These are phyloP conservation scores for Neurospora discreta DNA, from an alignment of 495 filamentous ascomycete species.

Conservation along the genomic window DNA sequence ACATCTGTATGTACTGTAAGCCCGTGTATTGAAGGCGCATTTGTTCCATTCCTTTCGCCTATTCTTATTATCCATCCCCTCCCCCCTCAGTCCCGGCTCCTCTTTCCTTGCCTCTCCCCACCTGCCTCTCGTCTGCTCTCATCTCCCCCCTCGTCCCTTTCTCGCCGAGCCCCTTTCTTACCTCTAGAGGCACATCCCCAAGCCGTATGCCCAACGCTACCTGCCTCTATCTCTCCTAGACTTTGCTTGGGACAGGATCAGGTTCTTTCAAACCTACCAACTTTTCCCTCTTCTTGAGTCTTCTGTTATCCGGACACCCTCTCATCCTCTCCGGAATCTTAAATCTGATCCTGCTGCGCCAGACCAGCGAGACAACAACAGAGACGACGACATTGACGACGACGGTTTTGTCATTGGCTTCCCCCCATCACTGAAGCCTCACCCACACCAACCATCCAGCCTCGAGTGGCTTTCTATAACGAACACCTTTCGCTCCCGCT, in stretches of 20 bases:
- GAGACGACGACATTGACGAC: not conserved
- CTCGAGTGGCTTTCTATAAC: not conserved
- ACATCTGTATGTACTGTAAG: not conserved
- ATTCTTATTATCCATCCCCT: not conserved
- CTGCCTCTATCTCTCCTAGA: not conserved
- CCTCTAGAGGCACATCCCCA: not conserved
- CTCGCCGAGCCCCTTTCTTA: not conserved
- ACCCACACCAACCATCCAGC: not conserved
- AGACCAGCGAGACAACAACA: not conserved
- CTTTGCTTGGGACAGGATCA: not conserved
- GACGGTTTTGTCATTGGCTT: not conserved
- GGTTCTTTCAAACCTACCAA: not conserved
- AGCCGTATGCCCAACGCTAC: not conserved
- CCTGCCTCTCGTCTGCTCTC: not conserved
- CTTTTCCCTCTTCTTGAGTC: not conserved
- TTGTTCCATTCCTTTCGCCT: not conserved
- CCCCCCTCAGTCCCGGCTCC: not conserved
- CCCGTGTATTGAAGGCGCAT: not conserved
- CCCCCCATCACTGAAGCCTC: not conserved
- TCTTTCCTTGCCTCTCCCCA: not conserved
- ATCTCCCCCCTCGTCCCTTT: not conserved
- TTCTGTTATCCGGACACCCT: not conserved
- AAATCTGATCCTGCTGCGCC: not conserved
- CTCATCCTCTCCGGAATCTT: not conserved
- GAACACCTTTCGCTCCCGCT: conserved; percentile 20